Conservation (phyloP, 148 eudicot genomes). For the Suaeda aralocaspica region DNA sequence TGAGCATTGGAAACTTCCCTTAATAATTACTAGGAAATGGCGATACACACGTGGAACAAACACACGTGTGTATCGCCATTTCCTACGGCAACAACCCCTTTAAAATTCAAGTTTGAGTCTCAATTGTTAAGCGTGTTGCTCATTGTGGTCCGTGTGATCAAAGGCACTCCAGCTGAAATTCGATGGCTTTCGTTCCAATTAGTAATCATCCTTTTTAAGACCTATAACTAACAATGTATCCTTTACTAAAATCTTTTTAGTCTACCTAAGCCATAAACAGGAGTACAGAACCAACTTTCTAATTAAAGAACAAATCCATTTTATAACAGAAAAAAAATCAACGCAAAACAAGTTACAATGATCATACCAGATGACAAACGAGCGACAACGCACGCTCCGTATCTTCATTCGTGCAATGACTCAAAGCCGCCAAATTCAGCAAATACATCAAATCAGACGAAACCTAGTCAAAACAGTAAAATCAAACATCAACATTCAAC, state of each 20-base stretch:
- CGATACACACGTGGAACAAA: too few relatives aligned
- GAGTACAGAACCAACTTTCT: background rate
- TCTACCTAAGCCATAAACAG: too few relatives aligned
- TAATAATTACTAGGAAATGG: too few relatives aligned
- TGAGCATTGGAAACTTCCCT: background rate
- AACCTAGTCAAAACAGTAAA: constrained; percentile 34
- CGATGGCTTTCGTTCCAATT: too few relatives aligned
- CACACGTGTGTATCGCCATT: background rate
- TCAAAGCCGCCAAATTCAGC: constrained; percentile 47
- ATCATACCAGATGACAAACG: constrained; percentile 49
- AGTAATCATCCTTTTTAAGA: too few relatives aligned
- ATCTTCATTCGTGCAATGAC: constrained; percentile 27
- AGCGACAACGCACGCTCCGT: constrained; percentile 37
- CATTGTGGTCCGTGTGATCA: too few relatives aligned
- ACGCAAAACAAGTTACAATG: background rate
- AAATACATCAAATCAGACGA: constrained; percentile 62
- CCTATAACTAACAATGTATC: too few relatives aligned
- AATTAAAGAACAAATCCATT: background rate
- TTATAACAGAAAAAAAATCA: background rate
- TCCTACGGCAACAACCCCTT: background rate
- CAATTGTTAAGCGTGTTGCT: too few relatives aligned
- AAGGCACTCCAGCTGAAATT: background rate
- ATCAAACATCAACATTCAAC: background rate
- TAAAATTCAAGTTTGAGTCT: too few relatives aligned
- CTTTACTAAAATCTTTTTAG: too few relatives aligned